These are phyloP conservation scores for Monosporozyma siamensis DNA, from an alignment of 805 yeast species.

Conservation along the genomic window DNA sequence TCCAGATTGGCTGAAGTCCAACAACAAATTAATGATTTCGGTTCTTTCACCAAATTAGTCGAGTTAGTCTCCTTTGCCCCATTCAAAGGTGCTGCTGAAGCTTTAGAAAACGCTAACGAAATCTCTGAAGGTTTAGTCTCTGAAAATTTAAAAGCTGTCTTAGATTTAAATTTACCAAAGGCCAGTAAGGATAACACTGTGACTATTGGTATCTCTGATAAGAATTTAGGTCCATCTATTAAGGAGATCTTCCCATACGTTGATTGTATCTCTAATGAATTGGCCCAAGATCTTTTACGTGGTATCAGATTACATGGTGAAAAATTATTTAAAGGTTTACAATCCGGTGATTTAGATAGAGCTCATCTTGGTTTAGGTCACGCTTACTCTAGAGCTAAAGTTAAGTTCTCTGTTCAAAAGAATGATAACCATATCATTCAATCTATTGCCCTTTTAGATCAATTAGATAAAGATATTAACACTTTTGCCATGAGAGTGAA, in stretches of 20 bases:
- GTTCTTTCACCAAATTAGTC: constrained; percentile 81
- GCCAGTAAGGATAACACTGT: constrained; percentile 56
- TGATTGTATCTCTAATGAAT: constrained; percentile 84
- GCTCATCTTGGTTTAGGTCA: constrained; percentile 99
- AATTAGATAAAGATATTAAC: constrained; percentile 95
- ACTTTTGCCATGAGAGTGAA: constrained; percentile 95
- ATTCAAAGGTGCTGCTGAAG: constrained; percentile 98
- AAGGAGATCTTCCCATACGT: constrained; percentile 83
- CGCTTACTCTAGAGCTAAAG: constrained; percentile 98
- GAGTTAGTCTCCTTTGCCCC: constrained; percentile 95
- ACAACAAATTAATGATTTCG: constrained; percentile 76
- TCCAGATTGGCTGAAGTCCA: constrained; percentile 90
- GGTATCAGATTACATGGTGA: constrained; percentile 88
- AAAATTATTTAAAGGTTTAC: constrained; percentile 83
- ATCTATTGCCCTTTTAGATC: constrained; percentile 95
- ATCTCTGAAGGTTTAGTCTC: constrained; percentile 94
- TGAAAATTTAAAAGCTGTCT: constrained; percentile 79
- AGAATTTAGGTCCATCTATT: constrained; percentile 91
- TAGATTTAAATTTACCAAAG: constrained; percentile 86
- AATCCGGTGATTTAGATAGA: constrained; percentile 91
- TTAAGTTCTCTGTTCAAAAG: constrained; percentile 96
- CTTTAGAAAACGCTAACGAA: constrained; percentile 95
- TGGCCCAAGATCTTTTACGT: constrained; percentile 89
- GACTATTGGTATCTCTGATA: constrained; percentile 83
- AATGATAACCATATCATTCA: constrained; percentile 98